Base-by-base conservation (phyloP, 306 rosid species). In the Mimosa pudica region DNA sequence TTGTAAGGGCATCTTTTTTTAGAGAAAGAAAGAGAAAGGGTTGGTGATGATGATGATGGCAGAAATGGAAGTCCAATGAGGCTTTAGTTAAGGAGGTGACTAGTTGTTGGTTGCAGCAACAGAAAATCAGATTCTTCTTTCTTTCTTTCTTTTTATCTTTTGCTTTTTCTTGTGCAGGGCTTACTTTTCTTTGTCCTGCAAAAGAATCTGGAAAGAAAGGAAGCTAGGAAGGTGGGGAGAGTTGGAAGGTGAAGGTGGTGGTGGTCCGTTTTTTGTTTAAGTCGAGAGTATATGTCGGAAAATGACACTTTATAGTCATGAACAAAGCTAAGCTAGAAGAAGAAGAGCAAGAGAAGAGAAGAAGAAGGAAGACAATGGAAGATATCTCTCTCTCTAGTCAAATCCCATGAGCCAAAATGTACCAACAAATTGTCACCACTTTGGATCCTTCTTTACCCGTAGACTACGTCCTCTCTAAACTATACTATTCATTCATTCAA, bases 1-100 rank as follows among this genome's bases (percentile, higher is more conserved):
- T 70, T 92, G 91, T 85, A 90, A 94, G 91, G 98, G 93, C 98
- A 94, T 94, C 79, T 93, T 93, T 83, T 76, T 62, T 47, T 47
- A 9, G 14, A 61, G 41, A 12, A 42, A 62, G 68, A 5, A n/a
- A 5, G 8, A 62, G 8, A 62, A 17, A 80, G 80, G 54, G 80
- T 81, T 70, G 58, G 10, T 42, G 57, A 57, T 57, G 9, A 1
- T 70, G 58, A 11, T 42, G 57, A 57, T 57, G 9, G 2, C 66
- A 14, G 42, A 62, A 62, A 62, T 62, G n/a, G 36, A 62, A 32
- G 42, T 62, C 68, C 68, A 62, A 33, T 1, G n/a, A 33, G 2
- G n/a, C n/a, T 62, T 62, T 62, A 32, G 44, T 32, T 62, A 4
- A 62, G 49, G 14, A 62, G 13, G 14, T 6, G 7, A 13, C 30